These are phyloP conservation scores for Chalciporus pseudorubinellus DNA, from an alignment of 768 basidiomycete species.

Conservation along the genomic window DNA sequence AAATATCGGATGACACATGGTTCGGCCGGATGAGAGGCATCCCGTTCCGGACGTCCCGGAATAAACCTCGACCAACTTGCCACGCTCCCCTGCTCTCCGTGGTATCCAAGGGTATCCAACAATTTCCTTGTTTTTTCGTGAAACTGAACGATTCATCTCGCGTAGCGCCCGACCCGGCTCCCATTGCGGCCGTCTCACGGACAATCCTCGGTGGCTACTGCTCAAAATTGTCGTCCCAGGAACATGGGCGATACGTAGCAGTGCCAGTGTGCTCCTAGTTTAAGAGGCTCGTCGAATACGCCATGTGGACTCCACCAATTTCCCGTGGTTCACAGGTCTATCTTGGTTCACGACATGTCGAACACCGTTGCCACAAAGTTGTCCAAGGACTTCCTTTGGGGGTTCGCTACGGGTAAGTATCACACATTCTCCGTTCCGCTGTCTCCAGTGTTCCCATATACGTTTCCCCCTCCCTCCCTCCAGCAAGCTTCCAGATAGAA, in stretches of 20 bases:
- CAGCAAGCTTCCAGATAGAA: conserved; percentile 74
- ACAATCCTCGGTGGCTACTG: conserved; percentile 45
- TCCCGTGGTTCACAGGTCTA: neutral
- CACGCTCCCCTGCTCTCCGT: no score
- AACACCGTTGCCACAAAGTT: conserved; percentile 42
- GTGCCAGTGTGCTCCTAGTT: conserved; percentile 37
- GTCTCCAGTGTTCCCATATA: neutral
- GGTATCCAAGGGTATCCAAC: neutral
- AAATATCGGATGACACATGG: neutral
- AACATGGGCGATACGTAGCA: conserved; percentile 12
- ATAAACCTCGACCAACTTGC: neutral
- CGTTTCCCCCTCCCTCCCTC: conserved; percentile 1
- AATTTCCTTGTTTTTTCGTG: neutral
- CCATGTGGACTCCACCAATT: conserved; percentile 27
- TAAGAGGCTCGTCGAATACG: conserved; percentile 33
- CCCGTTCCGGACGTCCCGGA: neutral
- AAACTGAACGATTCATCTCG: neutral
- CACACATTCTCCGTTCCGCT: neutral
- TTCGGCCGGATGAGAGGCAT: neutral
- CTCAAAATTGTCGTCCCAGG: conserved; percentile 32
- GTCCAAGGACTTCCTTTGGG: conserved; percentile 64
- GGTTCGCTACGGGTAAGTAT: conserved; percentile 62
- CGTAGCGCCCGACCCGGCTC: neutral
- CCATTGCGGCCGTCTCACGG: conserved; percentile 34
- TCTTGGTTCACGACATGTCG: conserved; percentile 1